Evolutionary conservation across 805 yeast genomes (phyloP), one percentile per base, ranked within the genome.

Genomic region (Sugiyamaella smithiae): DNA sequence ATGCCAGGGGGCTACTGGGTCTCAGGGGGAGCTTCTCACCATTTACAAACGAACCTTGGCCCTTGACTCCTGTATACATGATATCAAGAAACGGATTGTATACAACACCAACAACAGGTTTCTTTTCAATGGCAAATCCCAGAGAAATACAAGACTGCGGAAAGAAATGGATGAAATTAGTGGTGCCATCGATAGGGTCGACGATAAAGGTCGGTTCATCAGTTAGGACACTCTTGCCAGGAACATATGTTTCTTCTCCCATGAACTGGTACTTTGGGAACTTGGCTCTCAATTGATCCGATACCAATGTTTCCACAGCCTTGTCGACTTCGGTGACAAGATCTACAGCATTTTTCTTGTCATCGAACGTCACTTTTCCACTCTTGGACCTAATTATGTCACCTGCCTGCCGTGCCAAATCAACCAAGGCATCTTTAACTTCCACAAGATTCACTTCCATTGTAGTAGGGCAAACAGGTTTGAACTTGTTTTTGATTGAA

Each of bases 111-210:
- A 81, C 81, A 0, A 69, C 75, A 1, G 85, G 76, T 46, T 62
- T 62, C 35, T 71, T 69, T 51, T 69, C 59, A 14, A 76, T 62
- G 1, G 83, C 71, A 46, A 81, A 71, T 0, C 85, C 85, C 32
- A 81, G 58, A 0, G 85, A 81, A 43, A 79, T 78, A 63, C 85
- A 81, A 38, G 81, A 74, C 59, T 71, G 76, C 1, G 85, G 86
- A 65, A 77, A 81, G 40, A 70, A 73, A 60, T 81, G 86, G 45
- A 81, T 73, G 62, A 81, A 81, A 62, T 81, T 77, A 4, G 84
- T 80, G 1, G 86, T 81, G 9, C 85, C 85, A 55, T 80, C 84
- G 59, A 79, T 76, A 36, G 84, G 84, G 58, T 81, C 85, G 16
- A 81, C 82, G 47, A 81, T 74, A 58, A 81, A 81, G 1, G 85